Percentiles rank a stretch among this genome's conserved stretches.
phyloP scores from a whole-genome alignment of 1,139 yeast species.

The Blastobotrys indianensis region DNA sequence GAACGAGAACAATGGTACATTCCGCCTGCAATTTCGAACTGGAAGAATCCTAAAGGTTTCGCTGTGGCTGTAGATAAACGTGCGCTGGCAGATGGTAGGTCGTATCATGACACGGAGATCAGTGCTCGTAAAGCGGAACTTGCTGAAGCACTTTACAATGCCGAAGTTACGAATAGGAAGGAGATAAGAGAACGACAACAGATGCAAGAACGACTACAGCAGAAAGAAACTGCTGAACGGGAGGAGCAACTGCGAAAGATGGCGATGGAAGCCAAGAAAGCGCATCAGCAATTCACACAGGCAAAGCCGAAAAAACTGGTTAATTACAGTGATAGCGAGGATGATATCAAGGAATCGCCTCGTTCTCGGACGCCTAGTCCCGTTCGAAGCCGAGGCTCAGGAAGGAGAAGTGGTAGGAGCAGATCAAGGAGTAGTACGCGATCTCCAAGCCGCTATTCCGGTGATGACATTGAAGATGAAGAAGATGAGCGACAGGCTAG shows the following conservation, averaged over 20 bases:
- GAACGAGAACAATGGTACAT: conserved; percentile 82
- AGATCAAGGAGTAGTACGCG: neutral
- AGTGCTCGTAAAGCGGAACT: conserved; percentile 60
- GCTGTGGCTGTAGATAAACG: conserved; percentile 78
- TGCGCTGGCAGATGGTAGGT: conserved; percentile 52
- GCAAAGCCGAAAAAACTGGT: conserved; percentile 6
- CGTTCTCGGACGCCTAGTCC: too few relatives aligned
- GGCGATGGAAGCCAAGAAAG: conserved; percentile 53
- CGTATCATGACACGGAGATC: conserved; percentile 36
- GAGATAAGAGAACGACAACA: conserved; percentile 59
- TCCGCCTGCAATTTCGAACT: conserved; percentile 88
- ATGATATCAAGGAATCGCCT: neutral
- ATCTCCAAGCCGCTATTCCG: too few relatives aligned
- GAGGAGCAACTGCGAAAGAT: conserved; percentile 54
- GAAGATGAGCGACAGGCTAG: conserved; percentile 28
- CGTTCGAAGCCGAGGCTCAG: neutral
- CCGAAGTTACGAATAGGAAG: conserved; percentile 69
- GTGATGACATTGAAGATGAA: conserved; percentile 7
- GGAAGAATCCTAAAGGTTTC: conserved; percentile 94
- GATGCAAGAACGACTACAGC: conserved; percentile 48
- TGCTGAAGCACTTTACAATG: conserved; percentile 66
- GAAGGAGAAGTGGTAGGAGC: neutral
- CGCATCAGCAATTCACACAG: conserved; percentile 20
- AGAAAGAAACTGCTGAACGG: conserved; percentile 51
- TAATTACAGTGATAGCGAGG: conserved; percentile 3